Evolutionary conservation across 2,329 filamentous ascomycete genomes (phyloP).

Genomic region (Neonectria faginata): DNA sequence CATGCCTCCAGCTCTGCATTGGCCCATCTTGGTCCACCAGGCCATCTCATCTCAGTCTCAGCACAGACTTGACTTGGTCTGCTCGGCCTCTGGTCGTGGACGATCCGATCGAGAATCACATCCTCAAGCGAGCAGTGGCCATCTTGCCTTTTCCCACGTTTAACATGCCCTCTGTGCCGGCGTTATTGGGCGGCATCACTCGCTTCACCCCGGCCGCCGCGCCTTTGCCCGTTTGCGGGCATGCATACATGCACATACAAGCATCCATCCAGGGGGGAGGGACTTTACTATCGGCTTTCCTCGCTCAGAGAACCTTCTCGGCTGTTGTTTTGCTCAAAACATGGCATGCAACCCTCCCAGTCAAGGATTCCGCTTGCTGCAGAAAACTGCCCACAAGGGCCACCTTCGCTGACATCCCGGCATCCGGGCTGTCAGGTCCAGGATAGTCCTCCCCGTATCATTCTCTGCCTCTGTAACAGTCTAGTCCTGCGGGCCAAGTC

Average conservation of each 20-base stretch:
- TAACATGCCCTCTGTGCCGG: slow-evolving; percentile 3
- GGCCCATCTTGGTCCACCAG: slow-evolving; percentile 14
- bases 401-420: slow-evolving; percentile 2
- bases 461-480: slow-evolving; percentile 16
- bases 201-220: neutral
- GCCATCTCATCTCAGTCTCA: slow-evolving; percentile 12
- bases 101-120: slow-evolving; percentile 11
- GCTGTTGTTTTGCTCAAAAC: slow-evolving; percentile 2
- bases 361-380: slow-evolving; percentile 8
- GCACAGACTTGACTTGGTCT: slow-evolving; percentile 13
- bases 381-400: slow-evolving; percentile 6
- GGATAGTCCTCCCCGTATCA: slow-evolving; percentile 10
- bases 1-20: slow-evolving; percentile 11
- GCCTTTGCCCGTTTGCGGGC: neutral
- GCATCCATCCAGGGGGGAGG: neutral
- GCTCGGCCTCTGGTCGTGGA: neutral
- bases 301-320: slow-evolving; percentile 7
- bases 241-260: neutral
- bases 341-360: slow-evolving; percentile 8
- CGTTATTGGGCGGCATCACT: slow-evolving; percentile 5
- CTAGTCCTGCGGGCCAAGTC: slow-evolving; percentile 11
- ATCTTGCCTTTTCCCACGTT: neutral
- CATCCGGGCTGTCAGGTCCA: slow-evolving; percentile 10
- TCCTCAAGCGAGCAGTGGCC: neutral
- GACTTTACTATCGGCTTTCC: neutral